Evolutionary conservation across 2,329 filamentous ascomycete genomes (phyloP).

Genomic region (Cordyceps cateniannulata): DNA sequence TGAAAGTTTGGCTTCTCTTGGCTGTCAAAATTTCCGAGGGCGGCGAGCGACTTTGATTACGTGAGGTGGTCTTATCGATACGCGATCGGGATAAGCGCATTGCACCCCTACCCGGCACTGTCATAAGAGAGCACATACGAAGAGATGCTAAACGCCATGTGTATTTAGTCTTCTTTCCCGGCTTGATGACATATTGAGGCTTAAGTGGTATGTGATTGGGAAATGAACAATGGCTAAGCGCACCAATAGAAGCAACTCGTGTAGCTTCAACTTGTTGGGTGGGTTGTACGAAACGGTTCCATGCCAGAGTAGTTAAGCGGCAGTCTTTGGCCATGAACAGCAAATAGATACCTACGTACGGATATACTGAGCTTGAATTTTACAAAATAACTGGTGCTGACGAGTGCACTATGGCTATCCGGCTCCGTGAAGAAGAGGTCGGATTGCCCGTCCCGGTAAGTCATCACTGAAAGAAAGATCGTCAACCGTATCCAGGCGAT

Average conservation of each 20-base stretch:
- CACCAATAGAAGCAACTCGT: background rate
- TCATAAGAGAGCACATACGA: no score
- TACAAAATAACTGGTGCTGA: no score
- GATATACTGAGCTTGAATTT: no score
- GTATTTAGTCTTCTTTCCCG: no score
- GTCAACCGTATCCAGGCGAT: background rate
- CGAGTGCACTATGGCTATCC: background rate
- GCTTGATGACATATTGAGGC: background rate
- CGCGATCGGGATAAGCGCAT: background rate
- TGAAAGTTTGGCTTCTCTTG: slow-evolving; percentile 4
- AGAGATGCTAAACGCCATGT: no score
- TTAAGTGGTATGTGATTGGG: background rate
- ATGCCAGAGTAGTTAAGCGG: background rate
- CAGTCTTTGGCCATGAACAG: background rate
- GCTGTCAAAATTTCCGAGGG: slow-evolving; percentile 9
- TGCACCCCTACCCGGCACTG: background rate
- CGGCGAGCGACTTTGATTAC: slow-evolving; percentile 5
- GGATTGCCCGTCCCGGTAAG: no score
- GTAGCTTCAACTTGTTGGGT: background rate
- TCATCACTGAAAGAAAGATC: background rate
- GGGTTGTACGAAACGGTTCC: background rate
- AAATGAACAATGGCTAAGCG: background rate
- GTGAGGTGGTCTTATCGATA: slow-evolving; percentile 12
- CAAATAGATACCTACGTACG: background rate
- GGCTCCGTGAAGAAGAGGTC: background rate